A percentile compares a stretch with the other conserved stretches of the same genome.
Evolutionary conservation across 1,139 yeast genomes (phyloP).

Genomic region (Sugiyamaella castrensis): DNA sequence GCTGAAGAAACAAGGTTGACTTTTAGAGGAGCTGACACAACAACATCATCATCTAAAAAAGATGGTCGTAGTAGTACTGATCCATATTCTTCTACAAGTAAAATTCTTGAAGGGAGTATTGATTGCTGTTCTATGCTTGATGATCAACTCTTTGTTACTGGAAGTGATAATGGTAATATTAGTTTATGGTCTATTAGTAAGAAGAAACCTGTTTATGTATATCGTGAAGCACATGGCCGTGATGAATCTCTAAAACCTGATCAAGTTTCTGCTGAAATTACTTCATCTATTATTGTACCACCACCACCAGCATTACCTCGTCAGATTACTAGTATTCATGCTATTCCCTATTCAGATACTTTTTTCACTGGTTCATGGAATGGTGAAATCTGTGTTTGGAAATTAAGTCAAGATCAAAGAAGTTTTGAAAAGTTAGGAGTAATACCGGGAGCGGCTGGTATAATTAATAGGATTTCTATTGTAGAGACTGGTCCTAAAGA

Average conservation of each 20-base stretch:
- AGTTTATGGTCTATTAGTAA: constrained; percentile 85
- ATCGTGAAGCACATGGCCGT: constrained; percentile 75
- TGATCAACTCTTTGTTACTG: constrained; percentile 88
- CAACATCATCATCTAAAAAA: constrained; percentile 25
- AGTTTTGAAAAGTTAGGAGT: constrained; percentile 55
- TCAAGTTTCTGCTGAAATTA: constrained; percentile 57
- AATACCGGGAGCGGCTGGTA: constrained; percentile 62
- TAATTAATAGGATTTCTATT: constrained; percentile 64
- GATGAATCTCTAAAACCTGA: constrained; percentile 49
- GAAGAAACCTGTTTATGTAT: constrained; percentile 76
- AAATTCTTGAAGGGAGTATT: constrained; percentile 74
- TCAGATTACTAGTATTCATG: constrained; percentile 78
- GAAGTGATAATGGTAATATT: constrained; percentile 89
- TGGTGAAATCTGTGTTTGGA: constrained; percentile 77
- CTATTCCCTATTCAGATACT: constrained; percentile 85
- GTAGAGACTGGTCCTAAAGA: constrained; percentile 55
- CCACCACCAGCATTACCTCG: constrained; percentile 73
- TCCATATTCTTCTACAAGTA: constrained; percentile 6
- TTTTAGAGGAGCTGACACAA: constrained; percentile 80
- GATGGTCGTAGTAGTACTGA: constrained; percentile 10
- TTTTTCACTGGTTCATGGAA: constrained; percentile 87
- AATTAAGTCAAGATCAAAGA: constrained; percentile 60
- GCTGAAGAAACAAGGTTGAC: constrained; percentile 92
- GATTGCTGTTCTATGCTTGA: constrained; percentile 91
- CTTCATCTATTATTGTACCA: constrained; percentile 37